A percentile compares a stretch with the other conserved stretches of the same genome.
These are phyloP conservation scores for Cenchrus purpureus DNA, from an alignment of 176 grass and related monocot genomes.

Conservation along the genomic window DNA sequence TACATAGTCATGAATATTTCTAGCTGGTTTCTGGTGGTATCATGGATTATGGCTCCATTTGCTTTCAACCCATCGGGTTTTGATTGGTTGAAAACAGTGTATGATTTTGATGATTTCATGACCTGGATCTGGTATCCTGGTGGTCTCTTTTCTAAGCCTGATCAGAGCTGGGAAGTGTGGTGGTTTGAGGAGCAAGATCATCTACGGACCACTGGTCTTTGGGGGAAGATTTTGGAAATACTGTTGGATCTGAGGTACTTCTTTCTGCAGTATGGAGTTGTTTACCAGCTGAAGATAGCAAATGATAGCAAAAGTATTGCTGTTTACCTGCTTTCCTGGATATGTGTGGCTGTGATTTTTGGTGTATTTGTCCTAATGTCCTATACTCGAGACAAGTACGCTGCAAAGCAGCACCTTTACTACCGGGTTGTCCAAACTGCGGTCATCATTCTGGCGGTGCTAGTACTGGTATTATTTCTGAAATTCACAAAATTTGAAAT, in stretches of 20 bases:
- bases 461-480: conserved; percentile 79
- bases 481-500: conserved; percentile 81
- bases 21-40: conserved; percentile 90
- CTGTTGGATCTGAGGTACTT: conserved; percentile 96
- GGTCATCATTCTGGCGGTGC: conserved; percentile 60
- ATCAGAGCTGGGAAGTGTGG: conserved; percentile 97
- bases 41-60: conserved; percentile 99
- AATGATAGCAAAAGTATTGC: conserved; percentile 69
- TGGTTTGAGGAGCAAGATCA: conserved; percentile 98
- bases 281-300: conserved; percentile 91
- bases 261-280: conserved; percentile 95
- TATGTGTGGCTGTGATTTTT: conserved; percentile 72
- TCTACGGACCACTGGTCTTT: conserved; percentile 86
- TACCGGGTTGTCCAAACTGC: conserved; percentile 74
- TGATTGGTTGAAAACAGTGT: conserved; percentile 99
- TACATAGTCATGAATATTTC: conserved; percentile 95
- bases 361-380: conserved; percentile 75
- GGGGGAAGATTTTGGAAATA: conserved; percentile 93
- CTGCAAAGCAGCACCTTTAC: conserved; percentile 83
- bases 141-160: conserved; percentile 79
- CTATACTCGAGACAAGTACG: conserved; percentile 76
- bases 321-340: conserved; percentile 95
- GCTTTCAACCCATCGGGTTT: conserved; percentile 98
- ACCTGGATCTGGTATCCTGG: conserved; percentile 94
- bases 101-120: conserved; percentile 97